Base-by-base conservation (phyloP, 1,284 basidiomycete genomes). In the Trametes sp. region DNA sequence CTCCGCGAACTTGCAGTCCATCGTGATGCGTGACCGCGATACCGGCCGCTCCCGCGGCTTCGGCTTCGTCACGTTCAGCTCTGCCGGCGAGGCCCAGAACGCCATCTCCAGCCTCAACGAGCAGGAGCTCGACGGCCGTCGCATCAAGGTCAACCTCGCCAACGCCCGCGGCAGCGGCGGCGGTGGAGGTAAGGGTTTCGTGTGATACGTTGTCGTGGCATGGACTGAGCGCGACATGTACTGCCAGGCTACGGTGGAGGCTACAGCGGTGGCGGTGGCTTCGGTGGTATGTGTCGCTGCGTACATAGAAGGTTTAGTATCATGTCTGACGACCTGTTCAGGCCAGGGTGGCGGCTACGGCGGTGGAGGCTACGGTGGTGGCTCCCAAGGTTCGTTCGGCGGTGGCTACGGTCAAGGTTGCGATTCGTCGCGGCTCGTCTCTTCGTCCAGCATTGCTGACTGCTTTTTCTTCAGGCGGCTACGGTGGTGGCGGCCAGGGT, bases 1-100 rank as follows among this genome's bases (percentile, higher is more conserved):
- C 63, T 62, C 56, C 56, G 63, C 57, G 61, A 55, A 51, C 26
- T 65, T 67, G 67, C 69, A 95, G 93, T 92, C 91, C 73, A 94
- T 95, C 79, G 95, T 98, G 81, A 97, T 97, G 95, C 93, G 95
- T 83, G 96, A 98, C 83, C 94, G 95, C 75, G 95, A 97, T 77
- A 97, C 96, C 68, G 93, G 94, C 70, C 94, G 95, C 75, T 97
- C 95, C 71, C 94, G 96, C 74, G 94, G 96, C 76, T 98, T 98
- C 78, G 96, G 96, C 67, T 98, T 98, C 79, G 95, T 98, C 71
- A 96, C 94, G 66, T 95, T 84, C 80, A 80, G 80, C 72, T 76
- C 73, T 41, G 31, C 71, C 9, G 65, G 75, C 31, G 94, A 98
- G 80, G 96, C 96, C 59, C 83, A 92, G 54, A 83, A 83, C 64